Conservation (phyloP, 116 monocot species). For the Papilionanthe hybrid region DNA sequence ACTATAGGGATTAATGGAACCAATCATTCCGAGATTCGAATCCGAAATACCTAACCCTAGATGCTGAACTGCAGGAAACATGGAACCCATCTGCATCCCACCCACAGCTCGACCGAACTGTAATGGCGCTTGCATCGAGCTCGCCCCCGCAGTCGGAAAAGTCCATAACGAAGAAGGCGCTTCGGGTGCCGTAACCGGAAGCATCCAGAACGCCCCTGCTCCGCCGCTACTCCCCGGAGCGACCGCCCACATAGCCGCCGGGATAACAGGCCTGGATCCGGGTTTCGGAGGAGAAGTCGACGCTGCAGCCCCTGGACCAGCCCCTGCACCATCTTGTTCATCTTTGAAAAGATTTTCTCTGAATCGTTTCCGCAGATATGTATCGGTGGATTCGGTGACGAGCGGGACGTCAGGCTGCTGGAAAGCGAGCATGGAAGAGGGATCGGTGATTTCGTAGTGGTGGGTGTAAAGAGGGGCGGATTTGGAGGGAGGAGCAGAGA, state of each 20-base stretch:
- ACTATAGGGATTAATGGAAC: conserved; percentile 63
- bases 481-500: conserved; percentile 46
- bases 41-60: conserved; percentile 49
- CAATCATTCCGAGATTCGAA: conserved; percentile 74
- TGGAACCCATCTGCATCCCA: conserved; percentile 34
- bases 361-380: conserved; percentile 56
- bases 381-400: conserved; percentile 25
- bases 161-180: conserved; percentile 44
- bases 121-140: conserved; percentile 61
- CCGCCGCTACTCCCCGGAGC: conserved; percentile 28
- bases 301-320: conserved; percentile 2
- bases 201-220: conserved; percentile 86
- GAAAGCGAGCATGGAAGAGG: conserved; percentile 53
- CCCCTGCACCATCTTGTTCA: conserved; percentile 8
- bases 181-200: conserved; percentile 50
- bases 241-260: conserved; percentile 84
- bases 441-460: conserved; percentile 11
- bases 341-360: conserved; percentile 73
- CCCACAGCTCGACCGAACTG: conserved; percentile 49
- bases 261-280: conserved; percentile 20
- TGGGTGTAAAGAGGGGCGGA: conserved; percentile 40
- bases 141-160: conserved; percentile 35
- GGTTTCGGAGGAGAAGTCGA: conserved; percentile 28
- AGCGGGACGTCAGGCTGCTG: conserved; percentile 32
- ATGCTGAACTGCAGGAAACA: conserved; percentile 42